phyloP scores from a whole-genome alignment of 169 alveolate genomes.

The Plasmodium knowlesi region DNA sequence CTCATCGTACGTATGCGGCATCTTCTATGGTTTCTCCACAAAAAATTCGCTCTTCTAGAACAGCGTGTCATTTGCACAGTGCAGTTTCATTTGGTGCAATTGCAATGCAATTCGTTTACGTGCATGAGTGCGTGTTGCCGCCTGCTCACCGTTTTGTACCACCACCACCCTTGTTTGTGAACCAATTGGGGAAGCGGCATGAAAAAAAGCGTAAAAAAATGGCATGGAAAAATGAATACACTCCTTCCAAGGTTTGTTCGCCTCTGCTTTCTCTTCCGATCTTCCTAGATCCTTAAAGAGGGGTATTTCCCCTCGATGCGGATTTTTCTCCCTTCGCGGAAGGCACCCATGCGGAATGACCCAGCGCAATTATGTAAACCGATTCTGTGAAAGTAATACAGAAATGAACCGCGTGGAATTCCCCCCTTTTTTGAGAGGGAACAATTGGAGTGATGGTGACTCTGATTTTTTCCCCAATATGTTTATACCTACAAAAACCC shows the following conservation, averaged over 20 bases:
- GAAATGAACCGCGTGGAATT: neutral
- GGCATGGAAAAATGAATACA: neutral
- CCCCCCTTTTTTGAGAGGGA: neutral
- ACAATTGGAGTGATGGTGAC: neutral
- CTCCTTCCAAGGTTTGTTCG: neutral
- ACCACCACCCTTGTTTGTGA: neutral
- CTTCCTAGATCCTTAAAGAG: neutral
- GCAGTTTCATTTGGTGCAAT: neutral
- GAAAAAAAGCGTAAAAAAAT: neutral
- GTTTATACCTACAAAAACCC: neutral
- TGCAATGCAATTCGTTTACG: neutral
- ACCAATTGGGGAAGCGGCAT: neutral
- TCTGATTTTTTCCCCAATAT: neutral
- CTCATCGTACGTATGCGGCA: neutral
- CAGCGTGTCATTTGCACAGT: neutral
- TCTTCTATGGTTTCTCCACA: neutral
- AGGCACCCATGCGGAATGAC: neutral
- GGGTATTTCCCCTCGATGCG: neutral
- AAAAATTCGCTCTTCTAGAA: neutral
- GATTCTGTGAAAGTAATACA: neutral
- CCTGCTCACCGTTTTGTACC: neutral
- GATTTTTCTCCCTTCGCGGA: neutral
- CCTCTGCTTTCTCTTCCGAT: neutral
- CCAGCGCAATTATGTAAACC: neutral
- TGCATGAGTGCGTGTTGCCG: neutral